Base-by-base conservation (phyloP, 179 eudicot genomes). In the Beta corolliflora region DNA sequence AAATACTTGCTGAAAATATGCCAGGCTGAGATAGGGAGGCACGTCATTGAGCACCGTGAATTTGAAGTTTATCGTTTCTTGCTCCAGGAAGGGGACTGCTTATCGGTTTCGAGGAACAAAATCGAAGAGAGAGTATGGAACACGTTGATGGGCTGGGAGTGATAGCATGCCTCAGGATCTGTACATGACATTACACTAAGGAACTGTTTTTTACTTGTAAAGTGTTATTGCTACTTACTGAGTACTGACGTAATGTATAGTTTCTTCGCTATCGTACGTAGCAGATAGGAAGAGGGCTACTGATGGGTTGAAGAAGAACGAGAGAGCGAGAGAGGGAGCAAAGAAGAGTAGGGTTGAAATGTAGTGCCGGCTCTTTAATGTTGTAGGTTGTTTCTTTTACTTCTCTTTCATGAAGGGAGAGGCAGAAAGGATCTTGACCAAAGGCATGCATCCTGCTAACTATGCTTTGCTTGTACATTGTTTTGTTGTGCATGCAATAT, bases 21-120 rank as follows among this genome's bases (percentile, higher is more conserved):
- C 3, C 91, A 94, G 98, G 98, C 93, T 54, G 95, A 92, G 81
- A 87, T 94, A 18, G 93, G 90, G 67, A 92, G 98, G 83, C 91
- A 89, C 71, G 81, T 85, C 73, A 93, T 94, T 54, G 87, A 87
- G 50, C 95, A 93, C 29, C 88, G 91, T 3, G 98, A 94, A 81
- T 93, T 92, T 91, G 98, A 94, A 90, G 95, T 94, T 52, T 94
- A 94, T 77, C 85, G 90, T 59, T 83, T 94, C 80, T 71, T 92
- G 72, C 92, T 94, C 53, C 92, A 93, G 50, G 98, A 94, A 86
- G 89, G 84, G n/a, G 93, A 90, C 36, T 89, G 92, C 54, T 77
- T 80, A 21, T 86, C 88, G n/a, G 77, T 89, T 61, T 83, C 94
- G 2, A 88, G 87, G 77, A 79, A 88, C 19, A 88, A 80, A 78